phyloP scores from a whole-genome alignment of 164 flowering plant species.

The Vitis labrusca region DNA sequence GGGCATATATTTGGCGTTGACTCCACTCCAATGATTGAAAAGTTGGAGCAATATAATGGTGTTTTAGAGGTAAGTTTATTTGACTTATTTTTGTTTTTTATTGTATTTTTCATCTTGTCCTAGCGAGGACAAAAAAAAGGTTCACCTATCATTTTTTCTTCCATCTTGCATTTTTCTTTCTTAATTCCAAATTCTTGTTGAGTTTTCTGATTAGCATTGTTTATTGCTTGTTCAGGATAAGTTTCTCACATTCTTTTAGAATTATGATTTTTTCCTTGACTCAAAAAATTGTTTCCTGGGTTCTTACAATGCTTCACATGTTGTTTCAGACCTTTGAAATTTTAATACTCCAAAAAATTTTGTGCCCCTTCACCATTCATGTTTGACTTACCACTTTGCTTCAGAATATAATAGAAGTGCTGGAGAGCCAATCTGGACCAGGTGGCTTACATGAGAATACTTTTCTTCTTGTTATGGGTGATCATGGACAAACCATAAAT shows the following conservation, averaged over 20 bases:
- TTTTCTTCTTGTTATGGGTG: slow-evolving; percentile 93
- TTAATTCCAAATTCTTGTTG: not conserved
- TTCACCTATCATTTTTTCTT: not conserved
- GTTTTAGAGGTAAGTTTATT: slow-evolving; percentile 61
- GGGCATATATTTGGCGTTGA: slow-evolving; percentile 98
- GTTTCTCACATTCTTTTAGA: too few relatives aligned
- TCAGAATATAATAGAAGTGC: slow-evolving; percentile 71
- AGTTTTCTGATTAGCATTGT: not conserved
- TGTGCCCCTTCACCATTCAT: not conserved
- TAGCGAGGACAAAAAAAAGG: too few relatives aligned
- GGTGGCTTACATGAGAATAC: slow-evolving; percentile 92
- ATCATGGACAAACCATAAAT: slow-evolving; percentile 96
- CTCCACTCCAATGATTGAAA: slow-evolving; percentile 82
- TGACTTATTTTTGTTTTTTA: not conserved
- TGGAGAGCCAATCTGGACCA: slow-evolving; percentile 72
- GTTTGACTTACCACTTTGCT: not conserved
- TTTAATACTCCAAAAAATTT: too few relatives aligned
- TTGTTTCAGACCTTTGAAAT: not conserved
- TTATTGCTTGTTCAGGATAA: not conserved
- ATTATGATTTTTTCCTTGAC: not conserved
- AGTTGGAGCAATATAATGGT: slow-evolving; percentile 84
- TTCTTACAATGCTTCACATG: not conserved
- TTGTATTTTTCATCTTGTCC: not conserved
- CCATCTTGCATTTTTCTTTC: slow-evolving; percentile 1
- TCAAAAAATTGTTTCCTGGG: not conserved